A percentile compares a stretch with the other conserved stretches of the same genome.
These are phyloP conservation scores for Boletus sp. DNA, from an alignment of 1,284 basidiomycete genomes.

Conservation along the genomic window DNA sequence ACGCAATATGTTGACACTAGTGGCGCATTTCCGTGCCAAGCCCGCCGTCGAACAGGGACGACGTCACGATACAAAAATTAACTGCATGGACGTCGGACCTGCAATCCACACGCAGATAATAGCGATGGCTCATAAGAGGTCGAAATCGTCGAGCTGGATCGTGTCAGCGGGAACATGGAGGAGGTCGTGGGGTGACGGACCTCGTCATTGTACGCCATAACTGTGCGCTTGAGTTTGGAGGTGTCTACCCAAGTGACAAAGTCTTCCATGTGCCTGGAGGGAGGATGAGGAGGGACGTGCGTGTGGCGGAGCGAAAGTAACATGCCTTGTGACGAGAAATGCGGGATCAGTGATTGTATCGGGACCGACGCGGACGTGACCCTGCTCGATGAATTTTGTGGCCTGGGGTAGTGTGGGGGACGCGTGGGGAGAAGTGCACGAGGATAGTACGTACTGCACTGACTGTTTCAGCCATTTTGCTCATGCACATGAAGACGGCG, in stretches of 20 bases:
- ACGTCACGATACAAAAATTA: background rate
- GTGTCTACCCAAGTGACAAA: constrained; percentile 99
- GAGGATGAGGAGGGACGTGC: constrained; percentile 9
- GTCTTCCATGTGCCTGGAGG: constrained; percentile 88
- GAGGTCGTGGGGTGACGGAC: constrained; percentile 39
- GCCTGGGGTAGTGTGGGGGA: constrained; percentile 51
- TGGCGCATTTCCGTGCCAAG: constrained; percentile 3
- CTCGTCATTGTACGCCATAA: constrained; percentile 97
- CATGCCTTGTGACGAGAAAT: constrained; percentile 86
- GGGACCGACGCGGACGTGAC: constrained; percentile 95
- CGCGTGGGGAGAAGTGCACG: constrained; percentile 1
- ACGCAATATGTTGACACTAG: background rate
- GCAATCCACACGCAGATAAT: background rate
- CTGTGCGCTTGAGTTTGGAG: constrained; percentile 92
- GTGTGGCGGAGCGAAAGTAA: constrained; percentile 1
- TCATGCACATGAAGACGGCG: constrained; percentile 88
- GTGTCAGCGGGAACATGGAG: constrained; percentile 11
- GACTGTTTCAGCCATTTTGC: constrained; percentile 95
- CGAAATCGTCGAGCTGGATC: constrained; percentile 82
- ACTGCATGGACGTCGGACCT: background rate
- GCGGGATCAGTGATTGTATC: constrained; percentile 96
- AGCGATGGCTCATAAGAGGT: constrained; percentile 56
- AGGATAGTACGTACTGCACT: constrained; percentile 67
- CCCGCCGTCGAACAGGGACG: constrained; percentile 1
- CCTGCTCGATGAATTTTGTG: constrained; percentile 96